These are phyloP conservation scores for Lanmaoa rubissima DNA, from an alignment of 768 basidiomycete genomes.

Conservation along the genomic window DNA sequence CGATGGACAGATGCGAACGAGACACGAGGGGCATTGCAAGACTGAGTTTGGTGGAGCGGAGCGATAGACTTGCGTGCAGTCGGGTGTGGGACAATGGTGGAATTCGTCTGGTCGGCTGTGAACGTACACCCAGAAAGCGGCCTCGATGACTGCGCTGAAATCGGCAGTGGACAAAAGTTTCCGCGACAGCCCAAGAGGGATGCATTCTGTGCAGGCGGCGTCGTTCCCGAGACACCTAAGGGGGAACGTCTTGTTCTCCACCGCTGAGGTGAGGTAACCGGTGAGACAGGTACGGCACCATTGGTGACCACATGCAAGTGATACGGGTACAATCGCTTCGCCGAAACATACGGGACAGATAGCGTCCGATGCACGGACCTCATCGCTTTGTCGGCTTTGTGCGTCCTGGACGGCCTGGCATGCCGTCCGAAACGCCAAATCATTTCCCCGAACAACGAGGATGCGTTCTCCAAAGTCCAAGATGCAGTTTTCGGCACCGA, in stretches of 20 bases:
- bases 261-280: slow-evolving; percentile 55
- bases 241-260: slow-evolving; percentile 62
- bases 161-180: slow-evolving; percentile 49
- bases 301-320: slow-evolving; percentile 60
- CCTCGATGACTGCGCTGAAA: slow-evolving; percentile 53
- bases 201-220: slow-evolving; percentile 53
- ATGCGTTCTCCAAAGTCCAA: slow-evolving; percentile 42
- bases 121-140: slow-evolving; percentile 61
- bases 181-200: slow-evolving; percentile 53
- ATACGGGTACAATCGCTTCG: slow-evolving; percentile 48
- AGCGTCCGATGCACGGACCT: slow-evolving; percentile 14
- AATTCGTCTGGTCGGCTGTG: slow-evolving; percentile 60
- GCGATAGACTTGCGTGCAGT: slow-evolving; percentile 75
- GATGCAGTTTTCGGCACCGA: slow-evolving; percentile 58
- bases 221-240: slow-evolving; percentile 69
- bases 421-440: slow-evolving; percentile 32
- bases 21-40: slow-evolving; percentile 70
- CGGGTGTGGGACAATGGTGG: slow-evolving; percentile 75
- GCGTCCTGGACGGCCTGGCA: slow-evolving; percentile 44
- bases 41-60: slow-evolving; percentile 45
- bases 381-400: slow-evolving; percentile 31
- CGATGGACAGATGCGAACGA: slow-evolving; percentile 62
- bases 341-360: slow-evolving; percentile 73
- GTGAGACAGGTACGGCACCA: slow-evolving; percentile 67
- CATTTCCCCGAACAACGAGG: slow-evolving; percentile 58